Base-by-base conservation (phyloP, 2,329 filamentous ascomycete genomes). In the Paracoccidioides lutzii region DNA sequence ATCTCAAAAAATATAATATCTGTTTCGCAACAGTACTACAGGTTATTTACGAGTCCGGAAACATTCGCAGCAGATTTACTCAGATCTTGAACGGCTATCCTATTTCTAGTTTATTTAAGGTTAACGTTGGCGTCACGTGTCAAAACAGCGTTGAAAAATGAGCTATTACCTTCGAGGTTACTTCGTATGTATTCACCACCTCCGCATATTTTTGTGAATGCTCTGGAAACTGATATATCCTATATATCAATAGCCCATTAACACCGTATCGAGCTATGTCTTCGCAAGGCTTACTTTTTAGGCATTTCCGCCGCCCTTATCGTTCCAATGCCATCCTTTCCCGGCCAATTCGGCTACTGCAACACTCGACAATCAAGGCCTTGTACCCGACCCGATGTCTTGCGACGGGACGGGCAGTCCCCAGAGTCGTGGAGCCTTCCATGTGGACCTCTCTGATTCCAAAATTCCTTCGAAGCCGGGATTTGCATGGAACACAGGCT, bases 371-470 rank as follows among this genome's bases (percentile, higher is more conserved):
- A 28, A 32, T 28, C 49, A 7, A 52, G 14, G 3, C 10, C 15
- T 61, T 45, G 59, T 58, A 55, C 52, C 63, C 62, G 45, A 57
- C 45, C 53, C 64, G 63, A 53, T 60, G 60, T 43, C 59, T 62
- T 46, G 64, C 64, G 38, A 62, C 60, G n/a, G 58, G 60, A 7
- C 58, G 62, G 32, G 54, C 60, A 9, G 50, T 76, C 8, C 79
- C 77, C n/a, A 76, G 75, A 44, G 71, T 84, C 54, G 71, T 74
- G 30, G 76, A 83, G 61, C 60, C 75, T 5, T 80, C 80, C 8
- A 83, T 89, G 69, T 90, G 87, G 87, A 80, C 77, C 62, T 80
- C 78, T 8, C 72, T 90, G 58, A 71, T 90, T 51, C 86, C 87
- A 2, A 87, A 85, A 52, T 70, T 72, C 43, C 57, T 71, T 67